Conservation (phyloP, 129 eudicot genomes). For the Glebionis coronaria region DNA sequence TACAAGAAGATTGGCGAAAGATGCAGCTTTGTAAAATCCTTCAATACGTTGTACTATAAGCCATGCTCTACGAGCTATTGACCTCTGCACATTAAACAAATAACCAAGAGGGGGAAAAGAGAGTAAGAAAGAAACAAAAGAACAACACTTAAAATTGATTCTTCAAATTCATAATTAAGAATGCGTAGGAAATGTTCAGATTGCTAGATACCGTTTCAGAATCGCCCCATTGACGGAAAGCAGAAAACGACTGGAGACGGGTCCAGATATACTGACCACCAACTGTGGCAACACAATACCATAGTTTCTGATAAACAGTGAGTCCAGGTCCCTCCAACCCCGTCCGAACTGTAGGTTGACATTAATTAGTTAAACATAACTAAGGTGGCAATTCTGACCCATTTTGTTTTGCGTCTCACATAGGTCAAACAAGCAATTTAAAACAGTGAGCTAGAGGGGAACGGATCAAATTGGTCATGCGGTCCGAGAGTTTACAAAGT, state of each 20-base stretch:
- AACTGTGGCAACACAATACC: conserved; percentile 91
- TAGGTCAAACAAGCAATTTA: too few relatives aligned
- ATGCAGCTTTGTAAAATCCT: conserved; percentile 92
- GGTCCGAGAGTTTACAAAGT: too few relatives aligned
- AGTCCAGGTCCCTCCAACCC: conserved; percentile 99
- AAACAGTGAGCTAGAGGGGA: too few relatives aligned
- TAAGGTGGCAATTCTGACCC: too few relatives aligned
- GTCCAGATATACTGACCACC: conserved; percentile 96
- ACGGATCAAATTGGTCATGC: too few relatives aligned
- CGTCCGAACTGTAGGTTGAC: conserved; percentile 54
- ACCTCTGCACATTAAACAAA: conserved; percentile 46
- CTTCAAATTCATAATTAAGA: not conserved
- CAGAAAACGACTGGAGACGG: conserved; percentile 90
- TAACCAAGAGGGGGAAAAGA: not conserved
- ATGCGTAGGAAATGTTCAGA: not conserved
- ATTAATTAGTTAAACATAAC: conserved; percentile 15
- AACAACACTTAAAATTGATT: not conserved
- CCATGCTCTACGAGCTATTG: conserved; percentile 88
- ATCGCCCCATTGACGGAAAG: conserved; percentile 96
- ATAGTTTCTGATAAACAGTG: conserved; percentile 81
- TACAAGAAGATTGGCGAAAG: conserved; percentile 80
- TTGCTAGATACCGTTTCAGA: conserved; percentile 67
- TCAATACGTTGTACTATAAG: conserved; percentile 76
- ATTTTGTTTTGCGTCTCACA: too few relatives aligned
- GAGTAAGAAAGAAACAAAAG: not conserved